Conservation (phyloP, 345 rosid genomes). For the Salix caprea region DNA sequence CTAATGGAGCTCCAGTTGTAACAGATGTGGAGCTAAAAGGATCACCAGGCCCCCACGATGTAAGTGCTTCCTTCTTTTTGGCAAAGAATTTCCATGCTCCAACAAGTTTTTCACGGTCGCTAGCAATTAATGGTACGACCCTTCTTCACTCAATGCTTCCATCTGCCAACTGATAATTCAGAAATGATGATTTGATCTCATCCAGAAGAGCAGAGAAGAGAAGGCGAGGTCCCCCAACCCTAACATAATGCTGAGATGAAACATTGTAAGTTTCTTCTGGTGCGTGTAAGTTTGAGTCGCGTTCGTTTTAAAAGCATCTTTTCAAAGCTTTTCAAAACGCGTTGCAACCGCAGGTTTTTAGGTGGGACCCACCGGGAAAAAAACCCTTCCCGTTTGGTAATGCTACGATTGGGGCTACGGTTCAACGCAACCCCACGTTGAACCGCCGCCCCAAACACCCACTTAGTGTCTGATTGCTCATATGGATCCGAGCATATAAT, state of each 20-base stretch:
- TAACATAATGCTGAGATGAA: conserved; percentile 74
- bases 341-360: too few species aligned
- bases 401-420: too few species aligned
- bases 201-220: conserved; percentile 71
- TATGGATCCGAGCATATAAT: too few species aligned
- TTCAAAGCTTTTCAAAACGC: too few species aligned
- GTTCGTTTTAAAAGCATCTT: too few species aligned
- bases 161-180: conserved; percentile 43
- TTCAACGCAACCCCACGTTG: too few species aligned
- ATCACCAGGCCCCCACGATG: conserved; percentile 93
- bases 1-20: conserved; percentile 41
- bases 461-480: too few species aligned
- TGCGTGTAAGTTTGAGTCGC: too few species aligned
- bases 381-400: too few species aligned
- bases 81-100: conserved; percentile 94
- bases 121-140: conserved; percentile 54
- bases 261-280: too few species aligned
- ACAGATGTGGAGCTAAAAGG: conserved; percentile 59
- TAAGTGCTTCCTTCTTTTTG: conserved; percentile 90
- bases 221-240: conserved; percentile 62
- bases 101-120: conserved; percentile 74
- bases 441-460: too few species aligned
- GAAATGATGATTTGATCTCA: conserved; percentile 70
- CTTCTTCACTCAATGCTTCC: conserved; percentile 17
- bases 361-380: too few species aligned